Evolutionary conservation across 768 basidiomycete species (phyloP).

Genomic region (Amanita pseudoporphyria): DNA sequence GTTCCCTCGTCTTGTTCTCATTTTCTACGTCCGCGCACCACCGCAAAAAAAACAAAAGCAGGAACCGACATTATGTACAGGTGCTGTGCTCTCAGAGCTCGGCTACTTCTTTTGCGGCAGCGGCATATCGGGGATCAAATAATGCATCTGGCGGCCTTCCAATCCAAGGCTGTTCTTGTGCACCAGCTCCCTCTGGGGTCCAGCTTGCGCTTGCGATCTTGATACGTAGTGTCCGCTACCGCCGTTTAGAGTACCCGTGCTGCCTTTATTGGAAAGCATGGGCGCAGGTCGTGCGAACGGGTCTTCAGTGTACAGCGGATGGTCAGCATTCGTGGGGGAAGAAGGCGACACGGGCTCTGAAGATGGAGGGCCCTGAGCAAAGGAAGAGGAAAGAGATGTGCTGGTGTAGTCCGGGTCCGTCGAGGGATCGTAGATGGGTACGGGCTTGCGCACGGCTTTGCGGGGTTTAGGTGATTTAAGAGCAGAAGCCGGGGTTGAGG

Average conservation of each 20-base stretch:
- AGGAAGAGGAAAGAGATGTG: slow-evolving; percentile 9
- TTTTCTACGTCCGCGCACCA: no score
- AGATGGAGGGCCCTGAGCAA: no score
- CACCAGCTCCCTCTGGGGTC: slow-evolving; percentile 15
- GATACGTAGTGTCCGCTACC: neutral
- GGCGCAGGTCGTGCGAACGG: slow-evolving; percentile 4
- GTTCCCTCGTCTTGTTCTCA: no score
- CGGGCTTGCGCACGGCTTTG: slow-evolving; percentile 41
- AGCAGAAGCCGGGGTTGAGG: neutral
- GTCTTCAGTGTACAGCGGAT: slow-evolving; percentile 1
- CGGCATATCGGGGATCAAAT: slow-evolving; percentile 54
- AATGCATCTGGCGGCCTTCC: slow-evolving; percentile 38
- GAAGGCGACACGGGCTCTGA: neutral
- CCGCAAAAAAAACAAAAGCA: neutral
- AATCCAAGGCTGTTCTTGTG: slow-evolving; percentile 38
- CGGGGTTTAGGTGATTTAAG: slow-evolving; percentile 18
- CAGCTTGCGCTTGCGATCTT: neutral
- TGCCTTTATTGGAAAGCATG: neutral
- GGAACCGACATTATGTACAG: no score
- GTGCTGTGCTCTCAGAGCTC: neutral
- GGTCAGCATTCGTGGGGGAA: neutral
- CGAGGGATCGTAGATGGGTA: slow-evolving; percentile 38
- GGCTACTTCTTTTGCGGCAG: neutral
- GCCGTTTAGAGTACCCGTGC: neutral
- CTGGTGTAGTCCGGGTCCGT: slow-evolving; percentile 9